Base-by-base conservation (phyloP, 192 early-diverging fungal genomes). In the Chytriomyces sp. region DNA sequence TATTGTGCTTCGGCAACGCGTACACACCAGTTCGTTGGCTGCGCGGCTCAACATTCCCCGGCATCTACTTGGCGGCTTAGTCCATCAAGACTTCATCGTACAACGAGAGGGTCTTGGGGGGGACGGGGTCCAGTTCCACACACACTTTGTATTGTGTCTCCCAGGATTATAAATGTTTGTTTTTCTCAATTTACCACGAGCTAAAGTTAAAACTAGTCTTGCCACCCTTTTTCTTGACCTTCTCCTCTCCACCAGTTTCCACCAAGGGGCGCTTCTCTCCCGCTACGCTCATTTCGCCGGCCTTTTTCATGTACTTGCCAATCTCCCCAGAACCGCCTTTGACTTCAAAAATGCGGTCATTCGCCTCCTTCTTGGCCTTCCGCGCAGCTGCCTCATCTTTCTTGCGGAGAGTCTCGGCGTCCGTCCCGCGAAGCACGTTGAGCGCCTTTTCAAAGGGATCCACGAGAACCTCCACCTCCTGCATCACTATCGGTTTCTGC, bases 361-460 rank as follows among this genome's bases (percentile, higher is more conserved):
- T 32, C 12, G 53, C 77, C 59, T 31, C 70, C 57, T 82, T 85
- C 19, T 87, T 87, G 5, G 89, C 89, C 75, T 92, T 91, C 89
- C 92, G 89, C 0, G 86, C 91, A 34, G 86, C 92, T 12, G 81
- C 85, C 39, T 91, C 88, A 26, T 19, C 64, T 34, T 84, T 80
- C 72, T 89, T 82, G 57, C 80, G 73, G 32, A 76, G 77, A 56
- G 89, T 83, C 52, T 86, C 79, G 62, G 83, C 78, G 79, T 39
- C 70, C 52, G 76, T 68, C 64, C 86, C 80, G 38, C 82, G 77
- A 0, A 89, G 69, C 69, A 93, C 89, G 64, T 88, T 86, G 33
- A 89, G 81, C 40, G 93, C 77, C 8, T 88, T 83, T 49, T 93
- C 84, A 78, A 86, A 98, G 2, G 96, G 96, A 67, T 98, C 93